Base-by-base conservation (phyloP, 164 flowering plant species). In the Nymphaea colorata region DNA sequence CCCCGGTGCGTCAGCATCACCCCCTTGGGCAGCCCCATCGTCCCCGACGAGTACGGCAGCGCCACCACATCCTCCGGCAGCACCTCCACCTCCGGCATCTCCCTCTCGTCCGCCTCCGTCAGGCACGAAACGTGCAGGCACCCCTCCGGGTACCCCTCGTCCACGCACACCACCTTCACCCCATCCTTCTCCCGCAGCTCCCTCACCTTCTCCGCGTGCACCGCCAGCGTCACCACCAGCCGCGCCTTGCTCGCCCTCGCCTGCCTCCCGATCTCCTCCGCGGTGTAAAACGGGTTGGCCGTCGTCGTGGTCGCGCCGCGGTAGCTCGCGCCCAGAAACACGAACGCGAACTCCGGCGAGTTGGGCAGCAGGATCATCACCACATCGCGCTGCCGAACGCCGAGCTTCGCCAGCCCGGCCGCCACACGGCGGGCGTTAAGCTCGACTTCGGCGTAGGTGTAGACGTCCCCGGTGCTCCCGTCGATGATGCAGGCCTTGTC, bases 1-100 rank as follows among this genome's bases (percentile, higher is more conserved):
- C 91, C 82, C 66, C 79, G 78, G 71, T 93, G 98, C 2, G 90
- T 93, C 45, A 93, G 69, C 96, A 89, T 89, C 42, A 87, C 98
- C 3, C 97, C 98, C 66, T 93, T 93, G 0, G 98, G 97, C 5
- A 93, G 74, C 36, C 98, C 97, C 0, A 97, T 91, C 2, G 98
- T 93, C 0, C 98, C 98, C 0, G 98, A 93, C 0, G 98, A 93
- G 74, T 83, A 93, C 14, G 93, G 98, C 36, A 93, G 71, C 64
- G 93, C 94, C 47, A 89, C 96, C 43, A 85, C 93, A 44, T 93
- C 97, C 41, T 87, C 87, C 0, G 94, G 79, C 14, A 45, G 14
- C 57, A 51, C 57, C 57, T 51, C 15, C 8, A 51, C 57, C 3
- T 51, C 57, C 57, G 8, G 12, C 57, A 51, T 51, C 8, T 51